Base-by-base conservation (phyloP, 139 green algal genomes). In the Spirogloea muscicola region DNA sequence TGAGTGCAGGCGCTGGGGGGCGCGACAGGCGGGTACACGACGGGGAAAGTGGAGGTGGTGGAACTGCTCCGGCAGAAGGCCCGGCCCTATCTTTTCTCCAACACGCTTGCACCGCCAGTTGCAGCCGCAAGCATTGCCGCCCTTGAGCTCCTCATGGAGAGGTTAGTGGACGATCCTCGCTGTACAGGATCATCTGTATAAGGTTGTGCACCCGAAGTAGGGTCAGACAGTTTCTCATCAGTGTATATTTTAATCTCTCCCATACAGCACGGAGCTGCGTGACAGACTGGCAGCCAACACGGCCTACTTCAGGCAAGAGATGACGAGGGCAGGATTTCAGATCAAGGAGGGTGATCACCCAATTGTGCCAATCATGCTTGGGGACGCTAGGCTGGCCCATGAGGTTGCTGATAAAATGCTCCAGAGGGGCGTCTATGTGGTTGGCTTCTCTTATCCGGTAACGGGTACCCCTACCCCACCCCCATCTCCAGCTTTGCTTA, bases 301-400 rank as follows among this genome's bases (percentile, higher is more conserved):
- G 5, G 41, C 66, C 3, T 81, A 79, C 57, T 91, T 91, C 75
- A 72, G 87, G 3, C 16, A 52, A 1, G 10, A 73, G 44, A 86
- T 90, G 77, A 65, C 52, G 1, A 51, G 46, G 7, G 81, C 82
- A 2, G 87, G 87, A 36, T 90, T 90, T 62, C 65, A 74, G 9
- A 69, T 92, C 38, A 36, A 72, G 10, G 51, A 55, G 10, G 82
- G 80, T 7, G 63, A 43, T 21, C 86, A 90, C 60, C 86, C 86
- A 9, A 92, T 92, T 36, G 83, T 89, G 49, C 88, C 88, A 31
- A 84, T 92, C 48, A 90, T 90, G 85, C 76, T 92, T n/a, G 80
- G 80, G 7, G 86, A 92, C 59, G 86, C 88, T 2, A 38, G 48
- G 16, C 66, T 90, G 36, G 86, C 88, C 3, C 48, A 42, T 1